phyloP scores from a whole-genome alignment of 495 filamentous ascomycete genomes.

The Neurospora sp. region DNA sequence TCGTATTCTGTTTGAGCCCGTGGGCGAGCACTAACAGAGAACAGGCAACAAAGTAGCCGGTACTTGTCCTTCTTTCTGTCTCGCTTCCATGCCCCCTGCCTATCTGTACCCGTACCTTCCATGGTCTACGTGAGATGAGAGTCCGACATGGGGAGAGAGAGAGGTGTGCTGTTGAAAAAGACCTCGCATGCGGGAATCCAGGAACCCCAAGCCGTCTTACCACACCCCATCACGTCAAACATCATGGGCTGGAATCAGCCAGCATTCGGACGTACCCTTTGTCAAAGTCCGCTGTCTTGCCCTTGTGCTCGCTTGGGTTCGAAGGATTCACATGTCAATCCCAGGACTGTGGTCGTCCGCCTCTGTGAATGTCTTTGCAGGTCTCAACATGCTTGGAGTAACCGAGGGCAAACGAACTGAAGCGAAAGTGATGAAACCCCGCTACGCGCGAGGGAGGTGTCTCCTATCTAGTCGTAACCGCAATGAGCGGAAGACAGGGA shows the following conservation, averaged over 20 bases:
- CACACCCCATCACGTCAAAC: background rate
- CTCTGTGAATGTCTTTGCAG: background rate
- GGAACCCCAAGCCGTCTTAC: background rate
- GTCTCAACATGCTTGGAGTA: background rate
- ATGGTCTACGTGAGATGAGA: background rate
- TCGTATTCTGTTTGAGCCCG: background rate
- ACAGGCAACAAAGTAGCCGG: background rate
- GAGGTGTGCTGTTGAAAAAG: background rate
- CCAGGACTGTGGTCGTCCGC: background rate
- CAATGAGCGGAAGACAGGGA: background rate
- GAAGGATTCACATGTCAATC: background rate
- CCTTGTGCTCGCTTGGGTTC: background rate
- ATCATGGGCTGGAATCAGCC: background rate
- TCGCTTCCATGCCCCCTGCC: background rate
- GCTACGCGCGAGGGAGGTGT: background rate
- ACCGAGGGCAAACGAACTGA: background rate
- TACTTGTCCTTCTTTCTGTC: background rate
- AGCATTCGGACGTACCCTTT: background rate
- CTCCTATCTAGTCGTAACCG: background rate
- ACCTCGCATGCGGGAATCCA: background rate
- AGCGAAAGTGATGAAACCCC: background rate
- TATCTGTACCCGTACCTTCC: background rate
- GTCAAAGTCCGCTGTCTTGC: background rate
- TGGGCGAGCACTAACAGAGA: background rate
- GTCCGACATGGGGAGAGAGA: background rate